Evolutionary conservation across 1,139 yeast species (phyloP), one percentile per base, ranked within the genome.

Genomic region (Meyerozyma carpophila): DNA sequence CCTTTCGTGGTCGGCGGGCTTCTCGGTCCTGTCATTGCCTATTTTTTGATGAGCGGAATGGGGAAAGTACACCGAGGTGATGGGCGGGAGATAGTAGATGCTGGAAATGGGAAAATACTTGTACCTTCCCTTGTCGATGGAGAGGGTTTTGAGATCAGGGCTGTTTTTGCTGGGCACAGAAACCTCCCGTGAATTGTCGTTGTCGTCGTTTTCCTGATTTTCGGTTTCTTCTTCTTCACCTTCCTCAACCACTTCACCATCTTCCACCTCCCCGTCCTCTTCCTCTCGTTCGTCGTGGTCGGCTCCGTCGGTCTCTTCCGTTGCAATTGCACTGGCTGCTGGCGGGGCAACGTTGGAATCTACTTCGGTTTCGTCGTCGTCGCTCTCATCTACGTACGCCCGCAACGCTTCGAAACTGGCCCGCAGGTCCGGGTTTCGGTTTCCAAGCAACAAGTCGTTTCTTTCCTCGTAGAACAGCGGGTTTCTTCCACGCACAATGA

Each of bases 401-500:
- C 42, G 46, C 37, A 60, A 54, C 34, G 47, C 41, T 24, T 48
- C 48, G 48, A 55, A 66, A 39, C 68, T 59, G 20, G 54, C 48
- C 41, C 50, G 56, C 29, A 53, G 49, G 27, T 46, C 52, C 8
- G 58, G 53, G 11, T 59, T 46, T 44, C 70, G 54, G 3, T 64
- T 61, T 46, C 62, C 63, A 47, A 71, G 66, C 43, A 71, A 53
- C 25, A 79, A 59, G 53, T 80, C 83, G 39, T 76, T 75, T 46
- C 82, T 62, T 47, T 79, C 81, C 25, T 75, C 71, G 53, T 81
- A 81, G 52, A 82, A 82, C 25, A 80, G 70, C 3, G 88, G 87
- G 52, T 81, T 82, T 47, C 87, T 62, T 3, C 87, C 88, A 47
- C 88, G 62, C 3, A 81, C 87, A 28, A 80, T 78, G 5, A 81